Percentiles rank a stretch among this genome's conserved stretches.
These are phyloP conservation scores for Trichothecium sympodiale DNA, from an alignment of 2,329 filamentous ascomycete species.

Conservation along the genomic window DNA sequence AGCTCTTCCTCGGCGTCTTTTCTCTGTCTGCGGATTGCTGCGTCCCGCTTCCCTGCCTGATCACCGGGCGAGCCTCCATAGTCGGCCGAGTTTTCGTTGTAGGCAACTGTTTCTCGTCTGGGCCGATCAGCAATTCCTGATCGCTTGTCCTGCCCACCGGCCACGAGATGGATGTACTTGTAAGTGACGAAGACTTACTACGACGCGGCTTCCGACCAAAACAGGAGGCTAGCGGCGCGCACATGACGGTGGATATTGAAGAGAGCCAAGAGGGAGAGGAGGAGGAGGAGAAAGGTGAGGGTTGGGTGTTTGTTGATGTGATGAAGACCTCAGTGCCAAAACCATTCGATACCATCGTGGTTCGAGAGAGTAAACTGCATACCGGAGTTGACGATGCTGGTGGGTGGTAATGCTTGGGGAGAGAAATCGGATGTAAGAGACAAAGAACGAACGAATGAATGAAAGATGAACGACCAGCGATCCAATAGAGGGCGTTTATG, in stretches of 20 bases:
- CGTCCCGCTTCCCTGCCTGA: slow-evolving; percentile 6
- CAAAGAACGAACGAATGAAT: slow-evolving; percentile 1
- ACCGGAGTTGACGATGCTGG: slow-evolving; percentile 1
- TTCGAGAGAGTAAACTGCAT: slow-evolving; percentile 1
- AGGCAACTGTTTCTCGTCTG: slow-evolving; percentile 13
- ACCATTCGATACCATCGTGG: slow-evolving; percentile 3
- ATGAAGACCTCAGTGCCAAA: not conserved
- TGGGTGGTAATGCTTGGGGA: not conserved
- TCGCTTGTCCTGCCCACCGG: slow-evolving; percentile 14
- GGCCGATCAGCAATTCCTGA: slow-evolving; percentile 17
- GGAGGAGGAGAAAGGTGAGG: slow-evolving; percentile 27
- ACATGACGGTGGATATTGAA: slow-evolving; percentile 31
- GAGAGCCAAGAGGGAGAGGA: slow-evolving; percentile 36
- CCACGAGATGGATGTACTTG: slow-evolving; percentile 14
- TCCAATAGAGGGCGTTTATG: not conserved
- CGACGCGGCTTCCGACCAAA: slow-evolving; percentile 25
- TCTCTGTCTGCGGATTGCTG: slow-evolving; percentile 5
- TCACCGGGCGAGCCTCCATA: not conserved
- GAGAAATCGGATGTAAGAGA: not conserved
- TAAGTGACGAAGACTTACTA: slow-evolving; percentile 22
- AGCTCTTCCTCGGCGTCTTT: slow-evolving; percentile 9
- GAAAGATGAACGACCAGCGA: slow-evolving; percentile 3
- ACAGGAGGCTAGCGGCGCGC: slow-evolving; percentile 26
- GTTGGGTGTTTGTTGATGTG: too few species aligned
- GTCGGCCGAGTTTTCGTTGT: not conserved